These are phyloP conservation scores for Eleusine indica DNA, from an alignment of 176 grass and related monocot species.

Conservation along the genomic window DNA sequence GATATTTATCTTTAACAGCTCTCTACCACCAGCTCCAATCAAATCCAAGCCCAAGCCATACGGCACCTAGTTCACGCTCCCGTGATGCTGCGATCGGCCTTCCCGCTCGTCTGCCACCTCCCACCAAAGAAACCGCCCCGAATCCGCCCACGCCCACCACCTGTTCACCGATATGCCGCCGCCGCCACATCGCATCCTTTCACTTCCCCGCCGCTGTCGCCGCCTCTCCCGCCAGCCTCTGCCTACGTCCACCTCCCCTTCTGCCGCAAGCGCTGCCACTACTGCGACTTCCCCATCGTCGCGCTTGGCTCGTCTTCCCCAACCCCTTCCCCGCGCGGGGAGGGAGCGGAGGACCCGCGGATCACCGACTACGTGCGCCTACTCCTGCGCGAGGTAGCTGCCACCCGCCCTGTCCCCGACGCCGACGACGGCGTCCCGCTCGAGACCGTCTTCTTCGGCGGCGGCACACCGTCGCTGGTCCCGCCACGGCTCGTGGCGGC, in stretches of 20 bases:
- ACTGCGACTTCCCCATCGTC: slow-evolving; percentile 92
- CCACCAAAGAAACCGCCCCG: not conserved
- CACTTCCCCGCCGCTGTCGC: not conserved
- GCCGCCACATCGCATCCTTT: not conserved
- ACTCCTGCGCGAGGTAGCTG: slow-evolving; percentile 74
- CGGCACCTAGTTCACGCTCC: not conserved
- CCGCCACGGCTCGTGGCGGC: slow-evolving; percentile 62
- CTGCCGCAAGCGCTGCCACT: slow-evolving; percentile 95
- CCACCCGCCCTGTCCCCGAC: slow-evolving; percentile 47
- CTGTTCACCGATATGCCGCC: slow-evolving; percentile 71
- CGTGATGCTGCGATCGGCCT: slow-evolving; percentile 57
- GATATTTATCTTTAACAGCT: not conserved
- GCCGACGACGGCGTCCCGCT: slow-evolving; percentile 47
- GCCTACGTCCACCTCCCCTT: slow-evolving; percentile 87
- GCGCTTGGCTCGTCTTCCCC: slow-evolving; percentile 63
- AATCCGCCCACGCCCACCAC: slow-evolving; percentile 35
- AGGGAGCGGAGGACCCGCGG: slow-evolving; percentile 59
- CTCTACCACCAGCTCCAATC: not conserved
- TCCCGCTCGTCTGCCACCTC: slow-evolving; percentile 51
- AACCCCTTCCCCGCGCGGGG: not conserved
- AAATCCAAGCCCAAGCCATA: no score
- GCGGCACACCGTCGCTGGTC: slow-evolving; percentile 85
- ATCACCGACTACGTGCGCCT: slow-evolving; percentile 78
- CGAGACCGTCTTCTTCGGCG: slow-evolving; percentile 83
- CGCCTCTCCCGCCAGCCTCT: slow-evolving; percentile 47